Conservation (phyloP, 2,329 filamentous ascomycete genomes). For the Monosporascus sp. region DNA sequence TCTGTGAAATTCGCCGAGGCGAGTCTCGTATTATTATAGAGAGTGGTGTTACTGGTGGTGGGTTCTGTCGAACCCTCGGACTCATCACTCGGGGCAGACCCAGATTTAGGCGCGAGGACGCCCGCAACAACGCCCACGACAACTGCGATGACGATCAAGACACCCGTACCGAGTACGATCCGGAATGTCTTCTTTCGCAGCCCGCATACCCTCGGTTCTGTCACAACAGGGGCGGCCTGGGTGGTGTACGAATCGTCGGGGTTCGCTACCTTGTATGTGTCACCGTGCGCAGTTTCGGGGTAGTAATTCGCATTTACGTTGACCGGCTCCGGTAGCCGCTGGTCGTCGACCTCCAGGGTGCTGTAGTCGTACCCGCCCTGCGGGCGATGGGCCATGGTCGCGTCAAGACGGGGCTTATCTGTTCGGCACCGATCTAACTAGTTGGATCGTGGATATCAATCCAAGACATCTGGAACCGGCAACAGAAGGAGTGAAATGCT, state of each 20-base stretch:
- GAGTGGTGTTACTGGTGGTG: neutral
- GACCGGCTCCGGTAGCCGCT: neutral
- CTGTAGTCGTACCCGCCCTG: neutral
- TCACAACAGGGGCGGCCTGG: neutral
- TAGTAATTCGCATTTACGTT: neutral
- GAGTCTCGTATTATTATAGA: neutral
- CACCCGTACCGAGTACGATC: conserved; percentile 5
- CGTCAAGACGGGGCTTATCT: conserved; percentile 3
- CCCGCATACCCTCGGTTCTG: conserved; percentile 11
- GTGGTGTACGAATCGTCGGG: neutral
- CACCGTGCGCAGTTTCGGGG: neutral
- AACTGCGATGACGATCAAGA: conserved; percentile 7
- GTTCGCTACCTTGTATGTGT: neutral
- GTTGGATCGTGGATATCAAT: too few relatives aligned
- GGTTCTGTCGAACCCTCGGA: neutral
- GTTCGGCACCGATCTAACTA: too few relatives aligned
- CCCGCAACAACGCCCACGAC: conserved; percentile 11
- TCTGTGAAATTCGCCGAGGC: conserved; percentile 1
- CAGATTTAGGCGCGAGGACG: neutral
- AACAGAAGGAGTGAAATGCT: too few relatives aligned
- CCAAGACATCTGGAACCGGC: too few relatives aligned
- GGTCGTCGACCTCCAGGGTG: conserved; percentile 2
- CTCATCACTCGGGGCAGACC: neutral
- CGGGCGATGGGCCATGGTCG: neutral
- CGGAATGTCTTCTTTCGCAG: conserved; percentile 11